Percentiles rank a stretch among this genome's conserved stretches.
These are phyloP conservation scores for Xylaria acuta DNA, from an alignment of 495 filamentous ascomycete genomes.

Conservation along the genomic window DNA sequence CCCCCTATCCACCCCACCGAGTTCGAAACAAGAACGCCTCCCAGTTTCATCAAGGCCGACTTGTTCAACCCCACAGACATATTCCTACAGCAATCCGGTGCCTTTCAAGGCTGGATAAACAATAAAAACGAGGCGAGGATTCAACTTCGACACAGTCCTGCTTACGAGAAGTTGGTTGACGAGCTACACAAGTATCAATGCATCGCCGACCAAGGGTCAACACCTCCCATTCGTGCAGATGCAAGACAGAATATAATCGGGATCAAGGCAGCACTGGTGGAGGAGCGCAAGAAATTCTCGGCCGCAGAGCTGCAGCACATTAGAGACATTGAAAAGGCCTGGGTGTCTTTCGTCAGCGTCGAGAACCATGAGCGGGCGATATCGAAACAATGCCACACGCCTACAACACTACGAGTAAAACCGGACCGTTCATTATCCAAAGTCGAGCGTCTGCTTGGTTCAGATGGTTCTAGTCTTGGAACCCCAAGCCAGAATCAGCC, in stretches of 20 bases:
- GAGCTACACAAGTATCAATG: conserved; percentile 1
- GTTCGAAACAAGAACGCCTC: conserved; percentile 21
- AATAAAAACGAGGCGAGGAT: conserved; percentile 23
- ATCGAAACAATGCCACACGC: conserved; percentile 19
- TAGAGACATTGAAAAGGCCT: conserved; percentile 28
- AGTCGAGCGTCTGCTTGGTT: conserved; percentile 26
- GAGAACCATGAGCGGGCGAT: conserved; percentile 21
- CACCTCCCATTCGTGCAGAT: not conserved
- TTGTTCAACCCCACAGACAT: conserved; percentile 8
- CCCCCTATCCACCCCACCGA: conserved; percentile 18
- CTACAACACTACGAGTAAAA: not conserved
- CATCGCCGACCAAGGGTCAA: conserved; percentile 4
- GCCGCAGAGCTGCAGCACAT: conserved; percentile 19
- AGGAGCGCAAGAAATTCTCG: conserved; percentile 1
- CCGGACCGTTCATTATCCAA: conserved; percentile 20
- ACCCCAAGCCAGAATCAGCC: not conserved
- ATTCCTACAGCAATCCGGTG: conserved; percentile 29
- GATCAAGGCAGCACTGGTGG: conserved; percentile 10
- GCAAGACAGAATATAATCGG: not conserved
- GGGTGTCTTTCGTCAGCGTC: conserved; percentile 26
- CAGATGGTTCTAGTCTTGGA: conserved; percentile 14
- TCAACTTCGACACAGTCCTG: conserved; percentile 1
- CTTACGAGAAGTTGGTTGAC: conserved; percentile 4
- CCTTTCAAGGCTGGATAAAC: conserved; percentile 29
- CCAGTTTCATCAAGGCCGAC: not conserved